A percentile compares a stretch with the other conserved stretches of the same genome.
phyloP scores from a whole-genome alignment of 2,329 filamentous ascomycete genomes.

The Neonectria neomacrospora region DNA sequence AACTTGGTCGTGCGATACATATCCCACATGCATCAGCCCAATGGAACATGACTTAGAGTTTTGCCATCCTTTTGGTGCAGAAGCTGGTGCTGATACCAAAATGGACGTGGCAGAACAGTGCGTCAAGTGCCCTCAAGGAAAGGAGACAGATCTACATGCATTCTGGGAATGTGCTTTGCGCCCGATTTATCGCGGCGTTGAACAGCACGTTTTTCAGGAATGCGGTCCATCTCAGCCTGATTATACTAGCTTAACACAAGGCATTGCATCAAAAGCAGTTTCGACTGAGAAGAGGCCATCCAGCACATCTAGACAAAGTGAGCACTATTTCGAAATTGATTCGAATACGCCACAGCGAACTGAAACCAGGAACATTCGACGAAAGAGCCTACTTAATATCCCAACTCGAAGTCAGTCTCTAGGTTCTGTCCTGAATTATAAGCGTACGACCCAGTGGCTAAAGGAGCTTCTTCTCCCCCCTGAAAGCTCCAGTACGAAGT shows the following conservation, averaged over 20 bases:
- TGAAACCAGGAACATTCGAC: background rate
- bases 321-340: constrained; percentile 9
- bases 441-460: constrained; percentile 50
- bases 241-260: background rate
- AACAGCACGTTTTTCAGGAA: constrained; percentile 4
- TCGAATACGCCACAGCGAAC: constrained; percentile 19
- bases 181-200: constrained; percentile 17
- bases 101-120: background rate
- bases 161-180: constrained; percentile 13
- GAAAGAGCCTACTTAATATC: constrained; percentile 11
- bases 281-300: background rate
- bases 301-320: background rate
- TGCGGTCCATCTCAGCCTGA: background rate
- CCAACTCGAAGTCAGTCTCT: constrained; percentile 42
- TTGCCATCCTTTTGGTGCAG: background rate
- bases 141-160: constrained; percentile 1
- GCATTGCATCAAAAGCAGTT: background rate
- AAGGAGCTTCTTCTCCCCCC: constrained; percentile 45
- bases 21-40: background rate
- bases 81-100: background rate
- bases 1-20: background rate
- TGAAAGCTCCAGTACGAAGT: constrained; percentile 40
- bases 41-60: background rate
- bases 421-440: constrained; percentile 48
- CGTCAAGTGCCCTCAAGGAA: background rate